Evolutionary conservation across 495 filamentous ascomycete genomes (phyloP).

Genomic region (Aspergillus hancockii): DNA sequence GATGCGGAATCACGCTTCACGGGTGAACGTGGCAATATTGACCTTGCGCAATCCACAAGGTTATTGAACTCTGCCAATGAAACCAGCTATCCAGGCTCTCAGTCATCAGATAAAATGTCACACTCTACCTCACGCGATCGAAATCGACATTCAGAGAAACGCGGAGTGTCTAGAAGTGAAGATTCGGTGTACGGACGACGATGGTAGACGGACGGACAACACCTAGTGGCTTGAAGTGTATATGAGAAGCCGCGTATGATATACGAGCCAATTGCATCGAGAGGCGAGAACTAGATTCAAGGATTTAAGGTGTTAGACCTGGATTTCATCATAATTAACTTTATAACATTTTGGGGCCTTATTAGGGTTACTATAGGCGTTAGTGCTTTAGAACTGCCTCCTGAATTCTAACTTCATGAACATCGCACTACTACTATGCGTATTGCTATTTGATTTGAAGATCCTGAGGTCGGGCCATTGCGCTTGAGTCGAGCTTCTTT

Average conservation of each 20-base stretch:
- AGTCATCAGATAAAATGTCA: slow-evolving; percentile 1
- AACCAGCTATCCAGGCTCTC: slow-evolving; percentile 14
- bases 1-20: slow-evolving; percentile 61
- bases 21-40: slow-evolving; percentile 32
- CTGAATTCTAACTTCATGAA: background rate
- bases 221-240: background rate
- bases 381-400: background rate
- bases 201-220: slow-evolving; percentile 31
- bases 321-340: background rate
- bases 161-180: slow-evolving; percentile 27
- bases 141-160: slow-evolving; percentile 26
- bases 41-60: slow-evolving; percentile 31
- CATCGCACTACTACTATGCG: background rate
- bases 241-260: background rate
- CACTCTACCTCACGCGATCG: slow-evolving; percentile 31
- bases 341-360: background rate
- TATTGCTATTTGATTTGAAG: background rate
- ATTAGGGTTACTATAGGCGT: background rate
- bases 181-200: slow-evolving; percentile 48
- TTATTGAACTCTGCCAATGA: slow-evolving; percentile 30
- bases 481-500: background rate
- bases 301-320: background rate
- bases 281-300: background rate
- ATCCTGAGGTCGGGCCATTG: background rate
- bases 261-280: background rate